These are phyloP conservation scores for Ajuga chamaepitys DNA, from an alignment of 257 asterid genomes.

Conservation along the genomic window DNA sequence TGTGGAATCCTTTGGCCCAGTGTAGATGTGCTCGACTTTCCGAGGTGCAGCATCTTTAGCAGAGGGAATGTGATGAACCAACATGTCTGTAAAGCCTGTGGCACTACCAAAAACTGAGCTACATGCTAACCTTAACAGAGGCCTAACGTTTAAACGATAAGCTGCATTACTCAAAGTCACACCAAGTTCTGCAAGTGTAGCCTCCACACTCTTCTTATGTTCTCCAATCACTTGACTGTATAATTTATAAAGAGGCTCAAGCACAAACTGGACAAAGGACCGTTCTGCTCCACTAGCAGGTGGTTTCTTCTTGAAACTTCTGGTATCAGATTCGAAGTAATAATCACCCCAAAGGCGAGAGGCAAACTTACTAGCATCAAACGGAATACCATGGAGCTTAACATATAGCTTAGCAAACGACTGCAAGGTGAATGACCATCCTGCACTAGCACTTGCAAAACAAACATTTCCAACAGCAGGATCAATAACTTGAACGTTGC, in stretches of 20 bases:
- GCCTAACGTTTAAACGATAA: constrained; percentile 83
- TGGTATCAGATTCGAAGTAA: constrained; percentile 70
- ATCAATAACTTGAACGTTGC: constrained; percentile 74
- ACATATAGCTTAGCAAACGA: constrained; percentile 93
- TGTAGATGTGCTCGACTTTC: constrained; percentile 82
- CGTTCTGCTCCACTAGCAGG: constrained; percentile 80
- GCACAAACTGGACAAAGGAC: constrained; percentile 91
- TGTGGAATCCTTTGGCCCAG: constrained; percentile 76
- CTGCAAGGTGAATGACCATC: constrained; percentile 93
- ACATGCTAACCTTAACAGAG: constrained; percentile 81
- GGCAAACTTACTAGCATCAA: constrained; percentile 88
- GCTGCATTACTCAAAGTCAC: constrained; percentile 97
- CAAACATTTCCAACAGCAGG: constrained; percentile 87
- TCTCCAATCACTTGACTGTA: constrained; percentile 98
- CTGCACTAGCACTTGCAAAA: constrained; percentile 98
- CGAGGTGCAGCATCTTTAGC: constrained; percentile 82
- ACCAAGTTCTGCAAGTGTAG: constrained; percentile 83
- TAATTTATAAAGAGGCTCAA: constrained; percentile 87
- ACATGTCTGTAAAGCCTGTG: constrained; percentile 94
- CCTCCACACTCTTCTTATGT: constrained; percentile 95
- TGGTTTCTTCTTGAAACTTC: constrained; percentile 75
- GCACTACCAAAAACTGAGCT: constrained; percentile 95
- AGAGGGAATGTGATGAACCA: constrained; percentile 94
- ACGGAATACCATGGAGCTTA: constrained; percentile 87
- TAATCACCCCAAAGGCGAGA: constrained; percentile 96